Conservation (phyloP, 768 basidiomycete genomes). For the Rhizopogon salebrosus region DNA sequence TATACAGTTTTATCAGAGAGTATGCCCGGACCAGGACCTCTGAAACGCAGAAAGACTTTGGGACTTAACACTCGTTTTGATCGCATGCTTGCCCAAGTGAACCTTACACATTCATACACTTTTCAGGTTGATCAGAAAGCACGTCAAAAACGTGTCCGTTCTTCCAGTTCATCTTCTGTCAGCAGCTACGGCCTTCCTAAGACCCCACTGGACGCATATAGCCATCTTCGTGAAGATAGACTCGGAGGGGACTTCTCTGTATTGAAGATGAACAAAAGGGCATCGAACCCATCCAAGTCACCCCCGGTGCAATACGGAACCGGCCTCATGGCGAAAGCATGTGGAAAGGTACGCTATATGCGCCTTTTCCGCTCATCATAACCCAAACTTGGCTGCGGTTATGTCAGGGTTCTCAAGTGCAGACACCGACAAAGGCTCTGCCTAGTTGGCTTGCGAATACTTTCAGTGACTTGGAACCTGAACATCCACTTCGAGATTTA, state of each 20-base stretch:
- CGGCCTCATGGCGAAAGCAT: not conserved
- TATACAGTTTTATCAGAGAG: constrained; percentile 2
- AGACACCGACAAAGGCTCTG: constrained; percentile 26
- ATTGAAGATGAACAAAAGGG: constrained; percentile 33
- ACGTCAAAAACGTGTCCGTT: constrained; percentile 29
- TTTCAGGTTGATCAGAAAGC: constrained; percentile 13
- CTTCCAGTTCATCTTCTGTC: constrained; percentile 41
- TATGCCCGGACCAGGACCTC: constrained; percentile 4
- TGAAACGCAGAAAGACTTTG: constrained; percentile 46
- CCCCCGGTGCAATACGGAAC: not conserved
- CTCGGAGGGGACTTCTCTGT: constrained; percentile 38
- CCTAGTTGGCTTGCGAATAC: constrained; percentile 56
- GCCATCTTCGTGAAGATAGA: constrained; percentile 24
- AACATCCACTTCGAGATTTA: constrained; percentile 30
- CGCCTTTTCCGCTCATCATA: constrained; percentile 8
- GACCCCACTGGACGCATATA: constrained; percentile 39
- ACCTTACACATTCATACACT: constrained; percentile 27
- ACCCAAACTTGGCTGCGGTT: constrained; percentile 6
- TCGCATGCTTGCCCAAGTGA: constrained; percentile 60
- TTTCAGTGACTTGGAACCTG: constrained; percentile 37
- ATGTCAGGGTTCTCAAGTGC: constrained; percentile 9
- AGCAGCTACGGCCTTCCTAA: constrained; percentile 36
- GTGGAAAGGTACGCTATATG: constrained; percentile 26
- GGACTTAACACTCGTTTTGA: constrained; percentile 60
- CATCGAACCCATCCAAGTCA: not conserved